Conservation (phyloP, 139 green algal genomes). For the Chlamydomonas asymmetrica region DNA sequence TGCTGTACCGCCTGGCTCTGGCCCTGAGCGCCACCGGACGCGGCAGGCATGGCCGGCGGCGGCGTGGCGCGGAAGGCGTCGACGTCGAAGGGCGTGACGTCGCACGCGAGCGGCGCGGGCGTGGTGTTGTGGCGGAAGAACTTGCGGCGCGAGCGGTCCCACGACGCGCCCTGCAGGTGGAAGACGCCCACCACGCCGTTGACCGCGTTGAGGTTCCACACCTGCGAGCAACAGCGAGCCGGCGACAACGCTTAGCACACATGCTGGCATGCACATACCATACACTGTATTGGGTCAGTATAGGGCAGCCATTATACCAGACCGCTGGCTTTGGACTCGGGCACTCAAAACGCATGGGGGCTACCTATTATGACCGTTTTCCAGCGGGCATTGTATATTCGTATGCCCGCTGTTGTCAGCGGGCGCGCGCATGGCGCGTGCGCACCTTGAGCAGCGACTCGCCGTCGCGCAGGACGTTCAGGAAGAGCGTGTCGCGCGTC, state of each 20-base stretch:
- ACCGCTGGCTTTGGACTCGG: too few relatives aligned
- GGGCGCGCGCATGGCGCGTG: background rate
- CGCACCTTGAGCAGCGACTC: slow-evolving; percentile 78
- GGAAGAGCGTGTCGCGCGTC: slow-evolving; percentile 90
- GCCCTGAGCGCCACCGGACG: background rate
- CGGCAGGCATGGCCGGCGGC: background rate
- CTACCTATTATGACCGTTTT: too few relatives aligned
- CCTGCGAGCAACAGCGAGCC: too few relatives aligned
- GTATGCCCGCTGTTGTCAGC: too few relatives aligned
- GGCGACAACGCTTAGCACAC: too few relatives aligned
- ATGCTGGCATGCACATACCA: too few relatives aligned
- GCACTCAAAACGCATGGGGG: too few relatives aligned
- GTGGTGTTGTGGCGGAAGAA: slow-evolving; percentile 70
- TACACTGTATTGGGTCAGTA: too few relatives aligned
- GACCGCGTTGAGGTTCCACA: slow-evolving; percentile 34
- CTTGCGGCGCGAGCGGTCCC: slow-evolving; percentile 71
- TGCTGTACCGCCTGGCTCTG: background rate
- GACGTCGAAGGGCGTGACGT: slow-evolving; percentile 54
- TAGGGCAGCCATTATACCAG: too few relatives aligned
- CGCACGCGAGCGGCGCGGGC: slow-evolving; percentile 25
- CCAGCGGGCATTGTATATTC: too few relatives aligned
- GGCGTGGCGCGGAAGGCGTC: slow-evolving; percentile 32
- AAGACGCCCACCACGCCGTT: slow-evolving; percentile 80
- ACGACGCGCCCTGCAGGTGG: slow-evolving; percentile 87
- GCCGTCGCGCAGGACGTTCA: slow-evolving; percentile 79